These are phyloP conservation scores for Periconia sp. DNA, from an alignment of 2,329 filamentous ascomycete genomes.

Conservation along the genomic window DNA sequence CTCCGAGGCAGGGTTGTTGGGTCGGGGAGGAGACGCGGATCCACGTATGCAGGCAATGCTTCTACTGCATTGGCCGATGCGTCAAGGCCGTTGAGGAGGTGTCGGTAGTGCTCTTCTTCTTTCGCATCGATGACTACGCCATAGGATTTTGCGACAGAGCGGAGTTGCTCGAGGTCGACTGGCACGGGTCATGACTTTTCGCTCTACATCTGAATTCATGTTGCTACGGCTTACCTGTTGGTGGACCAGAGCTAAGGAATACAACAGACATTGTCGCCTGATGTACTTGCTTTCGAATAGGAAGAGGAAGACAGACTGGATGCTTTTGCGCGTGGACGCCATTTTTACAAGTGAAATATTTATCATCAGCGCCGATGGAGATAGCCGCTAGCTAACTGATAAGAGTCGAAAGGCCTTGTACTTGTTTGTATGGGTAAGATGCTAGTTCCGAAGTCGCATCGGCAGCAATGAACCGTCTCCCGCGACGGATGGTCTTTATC, in stretches of 20 bases:
- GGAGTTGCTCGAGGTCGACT: slow-evolving; percentile 20
- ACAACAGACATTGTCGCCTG: slow-evolving; percentile 6
- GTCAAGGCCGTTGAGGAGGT: slow-evolving; percentile 29
- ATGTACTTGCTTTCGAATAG: too few relatives aligned
- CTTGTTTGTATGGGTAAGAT: too few relatives aligned
- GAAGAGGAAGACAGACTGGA: too few relatives aligned
- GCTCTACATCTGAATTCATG: background rate
- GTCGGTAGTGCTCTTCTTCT: slow-evolving; percentile 26
- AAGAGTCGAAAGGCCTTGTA: too few relatives aligned
- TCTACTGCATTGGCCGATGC: slow-evolving; percentile 21
- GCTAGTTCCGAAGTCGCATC: too few relatives aligned
- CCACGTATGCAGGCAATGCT: slow-evolving; percentile 21
- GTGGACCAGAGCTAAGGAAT: slow-evolving; percentile 18
- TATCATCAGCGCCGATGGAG: too few relatives aligned
- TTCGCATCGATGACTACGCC: slow-evolving; percentile 15
- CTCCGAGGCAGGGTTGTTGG: slow-evolving; percentile 22
- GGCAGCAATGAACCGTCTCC: too few relatives aligned
- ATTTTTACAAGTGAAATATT: too few relatives aligned
- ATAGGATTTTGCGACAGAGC: slow-evolving; percentile 19
- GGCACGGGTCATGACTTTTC: background rate
- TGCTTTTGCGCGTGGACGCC: too few relatives aligned
- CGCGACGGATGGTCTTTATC: too few relatives aligned
- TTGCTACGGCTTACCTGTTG: slow-evolving; percentile 14
- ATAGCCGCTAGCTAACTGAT: too few relatives aligned
- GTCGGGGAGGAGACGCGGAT: slow-evolving; percentile 24